Evolutionary conservation across 768 basidiomycete genomes (phyloP), one percentile per base, ranked within the genome.

Genomic region (Cyclocybe aegerita): DNA sequence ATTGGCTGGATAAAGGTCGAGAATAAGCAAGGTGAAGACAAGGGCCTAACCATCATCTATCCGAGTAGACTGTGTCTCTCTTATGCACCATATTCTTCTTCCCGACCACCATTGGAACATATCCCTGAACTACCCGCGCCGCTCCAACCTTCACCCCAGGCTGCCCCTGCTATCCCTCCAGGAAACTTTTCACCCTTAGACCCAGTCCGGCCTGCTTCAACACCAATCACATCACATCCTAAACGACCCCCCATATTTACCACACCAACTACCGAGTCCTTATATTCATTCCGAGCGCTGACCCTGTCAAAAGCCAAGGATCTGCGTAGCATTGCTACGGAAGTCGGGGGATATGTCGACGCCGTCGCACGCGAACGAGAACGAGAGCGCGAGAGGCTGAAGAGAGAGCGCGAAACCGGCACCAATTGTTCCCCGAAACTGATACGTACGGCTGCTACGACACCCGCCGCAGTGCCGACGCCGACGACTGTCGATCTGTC

Each of bases 1-100:
- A 82, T 91, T 46, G 86, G 80, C 3, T 91, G 85, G 84, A 74
- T 90, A 34, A 78, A 76, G 31, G 85, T 91, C 14, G 81, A 89
- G 65, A 88, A 88, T 59, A 83, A 79, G 54, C 88, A 86, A 55
- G 88, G 86, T 31, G 89, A 91, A 63, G 87, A 89, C 56, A 90
- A 90, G 58, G 89, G 89, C 0, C 69, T 88, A 30, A 72, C 78
- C n/a, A 71, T 87, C 43, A 81, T 91, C 54, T 92, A 89, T 73
- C 90, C 90, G 1, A 66, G 77, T 2, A 66, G 72, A 1, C 77
- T 92, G 4, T 87, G 83, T 55, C 59, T 78, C 16, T 66, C 73
- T 64, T 68, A 70, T 65, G n/a, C 76, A 65, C 64, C 72, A 57
- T 53, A 65, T 14, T 59, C 41, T 46, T 71, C 11, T 58, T 68